A percentile compares a stretch with the other conserved stretches of the same genome.
Conservation (phyloP, 2,329 filamentous ascomycete species). For the Sphaceloma murrayae region DNA sequence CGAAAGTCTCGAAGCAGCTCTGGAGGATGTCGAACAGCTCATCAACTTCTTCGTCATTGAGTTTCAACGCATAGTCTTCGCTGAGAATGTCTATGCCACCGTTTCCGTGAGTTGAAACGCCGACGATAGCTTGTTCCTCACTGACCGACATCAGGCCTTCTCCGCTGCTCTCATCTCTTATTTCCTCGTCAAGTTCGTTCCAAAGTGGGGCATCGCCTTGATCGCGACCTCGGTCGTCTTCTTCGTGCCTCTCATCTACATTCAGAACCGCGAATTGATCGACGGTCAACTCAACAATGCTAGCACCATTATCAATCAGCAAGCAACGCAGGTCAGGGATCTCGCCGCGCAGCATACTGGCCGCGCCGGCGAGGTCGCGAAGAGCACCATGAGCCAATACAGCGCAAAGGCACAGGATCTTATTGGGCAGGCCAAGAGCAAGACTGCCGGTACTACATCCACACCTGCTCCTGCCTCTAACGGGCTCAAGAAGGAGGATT, state of each 20-base stretch:
- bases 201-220: constrained; percentile 54
- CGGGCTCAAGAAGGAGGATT: too few relatives aligned
- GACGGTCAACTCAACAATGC: constrained; percentile 50
- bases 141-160: constrained; percentile 43
- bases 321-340: constrained; percentile 51
- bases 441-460: constrained; percentile 28
- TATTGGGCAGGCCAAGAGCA: constrained; percentile 34
- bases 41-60: constrained; percentile 61
- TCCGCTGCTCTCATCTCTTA: constrained; percentile 49
- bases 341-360: constrained; percentile 51
- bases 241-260: constrained; percentile 52
- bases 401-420: constrained; percentile 50
- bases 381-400: constrained; percentile 52
- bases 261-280: constrained; percentile 56
- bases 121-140: constrained; percentile 4
- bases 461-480: constrained; percentile 24
- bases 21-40: constrained; percentile 55
- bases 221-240: constrained; percentile 48
- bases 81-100: constrained; percentile 54
- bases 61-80: constrained; percentile 56
- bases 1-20: constrained; percentile 51
- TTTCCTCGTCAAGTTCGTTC: constrained; percentile 56
- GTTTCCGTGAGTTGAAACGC: constrained; percentile 41
- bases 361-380: constrained; percentile 48
- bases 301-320: constrained; percentile 45